These are phyloP conservation scores for Byssoonygena ceratinophila DNA, from an alignment of 2,329 filamentous ascomycete genomes.

Conservation along the genomic window DNA sequence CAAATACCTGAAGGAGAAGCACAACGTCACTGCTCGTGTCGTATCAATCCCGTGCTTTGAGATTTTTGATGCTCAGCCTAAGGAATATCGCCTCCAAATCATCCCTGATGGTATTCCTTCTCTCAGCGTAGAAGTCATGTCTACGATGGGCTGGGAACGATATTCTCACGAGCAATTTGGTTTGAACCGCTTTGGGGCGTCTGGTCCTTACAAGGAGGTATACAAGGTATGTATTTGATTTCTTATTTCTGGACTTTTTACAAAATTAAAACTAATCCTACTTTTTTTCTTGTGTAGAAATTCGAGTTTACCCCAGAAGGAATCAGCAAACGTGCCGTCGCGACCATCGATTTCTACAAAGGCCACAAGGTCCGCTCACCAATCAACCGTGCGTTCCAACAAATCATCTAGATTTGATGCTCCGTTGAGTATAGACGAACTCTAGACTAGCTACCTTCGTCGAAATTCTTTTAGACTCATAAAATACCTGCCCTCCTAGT, in stretches of 20 bases:
- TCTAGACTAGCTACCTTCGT: slow-evolving; percentile 1
- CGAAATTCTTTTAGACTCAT: background rate
- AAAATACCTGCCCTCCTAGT: background rate
- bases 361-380: slow-evolving; percentile 85
- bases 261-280: background rate
- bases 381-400: slow-evolving; percentile 93
- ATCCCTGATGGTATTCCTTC: slow-evolving; percentile 90
- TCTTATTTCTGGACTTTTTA: background rate
- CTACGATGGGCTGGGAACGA: slow-evolving; percentile 95
- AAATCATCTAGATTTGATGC: slow-evolving; percentile 62
- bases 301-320: slow-evolving; percentile 99
- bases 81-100: slow-evolving; percentile 89
- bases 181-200: slow-evolving; percentile 97
- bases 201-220: slow-evolving; percentile 92
- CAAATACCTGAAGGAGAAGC: slow-evolving; percentile 81
- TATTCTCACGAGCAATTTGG: slow-evolving; percentile 99
- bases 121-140: slow-evolving; percentile 91
- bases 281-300: slow-evolving; percentile 50
- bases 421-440: background rate
- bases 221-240: slow-evolving; percentile 60
- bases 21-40: slow-evolving; percentile 76
- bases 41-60: slow-evolving; percentile 96
- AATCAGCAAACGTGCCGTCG: slow-evolving; percentile 83
- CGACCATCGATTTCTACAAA: slow-evolving; percentile 97
- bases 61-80: slow-evolving; percentile 85